phyloP scores from a whole-genome alignment of 305 asterid species.

The Fraxinus ornus region DNA sequence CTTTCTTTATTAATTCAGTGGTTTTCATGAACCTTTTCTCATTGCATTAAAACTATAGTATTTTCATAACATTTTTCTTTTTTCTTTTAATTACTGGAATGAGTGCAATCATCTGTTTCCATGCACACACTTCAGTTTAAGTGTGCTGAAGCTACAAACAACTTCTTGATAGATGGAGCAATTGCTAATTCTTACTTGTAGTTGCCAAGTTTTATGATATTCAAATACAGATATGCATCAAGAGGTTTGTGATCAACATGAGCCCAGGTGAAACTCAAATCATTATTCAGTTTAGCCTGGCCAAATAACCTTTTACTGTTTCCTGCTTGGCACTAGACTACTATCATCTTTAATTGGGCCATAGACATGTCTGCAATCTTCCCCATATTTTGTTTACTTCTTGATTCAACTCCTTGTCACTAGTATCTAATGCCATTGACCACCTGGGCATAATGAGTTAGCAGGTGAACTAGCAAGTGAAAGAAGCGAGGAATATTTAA shows the following conservation, averaged over 20 bases:
- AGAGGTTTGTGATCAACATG: not conserved
- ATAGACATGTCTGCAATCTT: not conserved
- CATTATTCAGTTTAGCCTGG: too few relatives aligned
- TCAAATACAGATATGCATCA: not conserved
- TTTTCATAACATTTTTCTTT: not conserved
- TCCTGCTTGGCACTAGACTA: not conserved
- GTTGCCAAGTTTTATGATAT: conserved; percentile 15
- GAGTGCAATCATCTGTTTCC: conserved; percentile 3
- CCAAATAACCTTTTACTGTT: not conserved
- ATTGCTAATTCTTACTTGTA: conserved; percentile 5
- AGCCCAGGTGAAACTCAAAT: not conserved
- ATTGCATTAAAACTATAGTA: not conserved
- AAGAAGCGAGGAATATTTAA: conserved; percentile 2
- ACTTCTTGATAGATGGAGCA: conserved; percentile 9
- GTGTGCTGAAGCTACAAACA: not conserved
- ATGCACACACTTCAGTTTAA: not conserved
- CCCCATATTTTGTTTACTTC: not conserved
- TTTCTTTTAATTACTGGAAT: not conserved
- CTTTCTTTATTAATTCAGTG: conserved; percentile 9
- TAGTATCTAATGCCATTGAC: not conserved
- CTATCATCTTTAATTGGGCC: not conserved
- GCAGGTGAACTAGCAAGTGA: conserved; percentile 1
- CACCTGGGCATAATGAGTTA: not conserved
- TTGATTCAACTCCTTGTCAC: not conserved
- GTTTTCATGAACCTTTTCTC: conserved; percentile 10